phyloP scores from a whole-genome alignment of 1,284 basidiomycete genomes.

The Mycosarcoma mackinlayi region DNA sequence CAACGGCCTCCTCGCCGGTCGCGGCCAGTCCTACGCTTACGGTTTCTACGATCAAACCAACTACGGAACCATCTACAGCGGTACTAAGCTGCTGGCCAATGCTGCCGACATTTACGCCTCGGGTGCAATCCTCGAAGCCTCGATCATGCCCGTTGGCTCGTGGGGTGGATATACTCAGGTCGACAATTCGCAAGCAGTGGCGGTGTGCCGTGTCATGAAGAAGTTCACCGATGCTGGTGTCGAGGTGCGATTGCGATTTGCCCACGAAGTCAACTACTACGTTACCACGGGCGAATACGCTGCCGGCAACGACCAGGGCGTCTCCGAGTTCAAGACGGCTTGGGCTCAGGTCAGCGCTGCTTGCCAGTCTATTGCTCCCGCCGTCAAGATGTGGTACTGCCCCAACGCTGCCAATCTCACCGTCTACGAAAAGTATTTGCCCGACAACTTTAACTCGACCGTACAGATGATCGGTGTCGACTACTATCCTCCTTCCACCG shows the following conservation, averaged over 20 bases:
- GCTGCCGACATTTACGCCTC: slow-evolving; percentile 65
- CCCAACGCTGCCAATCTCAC: slow-evolving; percentile 43
- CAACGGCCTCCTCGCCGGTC: slow-evolving; percentile 33
- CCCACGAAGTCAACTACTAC: slow-evolving; percentile 64
- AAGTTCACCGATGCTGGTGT: slow-evolving; percentile 68
- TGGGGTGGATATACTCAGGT: slow-evolving; percentile 52
- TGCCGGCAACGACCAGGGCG: slow-evolving; percentile 41
- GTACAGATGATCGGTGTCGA: slow-evolving; percentile 66
- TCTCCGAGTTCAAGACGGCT: slow-evolving; percentile 67
- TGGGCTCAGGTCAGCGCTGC: slow-evolving; percentile 67
- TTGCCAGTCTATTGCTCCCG: slow-evolving; percentile 56
- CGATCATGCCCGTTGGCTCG: slow-evolving; percentile 57
- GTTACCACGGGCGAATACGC: slow-evolving; percentile 37
- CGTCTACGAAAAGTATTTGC: slow-evolving; percentile 36
- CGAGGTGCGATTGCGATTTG: slow-evolving; percentile 68
- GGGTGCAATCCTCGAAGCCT: slow-evolving; percentile 68
- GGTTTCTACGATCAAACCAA: slow-evolving; percentile 68
- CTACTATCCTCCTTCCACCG: slow-evolving; percentile 58
- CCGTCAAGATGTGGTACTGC: slow-evolving; percentile 67
- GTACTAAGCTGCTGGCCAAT: slow-evolving; percentile 61
- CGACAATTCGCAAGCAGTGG: slow-evolving; percentile 65
- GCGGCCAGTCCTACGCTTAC: slow-evolving; percentile 35
- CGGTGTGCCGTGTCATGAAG: slow-evolving; percentile 68
- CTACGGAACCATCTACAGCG: slow-evolving; percentile 65
- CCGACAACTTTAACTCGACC: slow-evolving; percentile 50